Percentiles rank a stretch among this genome's conserved stretches.
Evolutionary conservation across 2,329 filamentous ascomycete species (phyloP).

Genomic region (Fusarium sp.): DNA sequence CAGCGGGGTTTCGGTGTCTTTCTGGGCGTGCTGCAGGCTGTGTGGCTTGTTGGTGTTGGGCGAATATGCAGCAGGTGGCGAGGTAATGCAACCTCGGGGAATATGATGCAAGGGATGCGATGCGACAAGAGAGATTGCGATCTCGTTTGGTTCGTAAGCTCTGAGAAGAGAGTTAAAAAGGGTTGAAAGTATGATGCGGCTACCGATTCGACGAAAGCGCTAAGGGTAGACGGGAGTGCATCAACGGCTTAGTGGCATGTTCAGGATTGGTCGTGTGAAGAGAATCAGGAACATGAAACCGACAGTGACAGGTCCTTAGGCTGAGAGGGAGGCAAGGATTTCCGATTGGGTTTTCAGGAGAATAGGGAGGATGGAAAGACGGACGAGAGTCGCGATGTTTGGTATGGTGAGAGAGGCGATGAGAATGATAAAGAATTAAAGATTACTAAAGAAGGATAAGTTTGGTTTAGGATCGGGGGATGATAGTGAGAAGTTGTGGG

Average conservation of each 20-base stretch:
- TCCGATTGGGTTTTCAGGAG: not conserved
- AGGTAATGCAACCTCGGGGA: slow-evolving; percentile 32
- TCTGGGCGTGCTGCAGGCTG: slow-evolving; percentile 28
- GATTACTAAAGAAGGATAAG: slow-evolving; percentile 1
- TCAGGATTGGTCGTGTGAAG: slow-evolving; percentile 25
- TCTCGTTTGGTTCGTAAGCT: slow-evolving; percentile 1
- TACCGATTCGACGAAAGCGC: slow-evolving; percentile 5
- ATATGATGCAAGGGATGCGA: slow-evolving; percentile 24
- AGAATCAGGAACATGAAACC: slow-evolving; percentile 37
- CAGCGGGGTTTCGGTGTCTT: slow-evolving; percentile 35
- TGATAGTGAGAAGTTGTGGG: not conserved
- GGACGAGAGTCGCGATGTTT: not conserved
- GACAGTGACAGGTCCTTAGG: not conserved
- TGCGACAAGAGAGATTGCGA: slow-evolving; percentile 27
- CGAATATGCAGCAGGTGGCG: slow-evolving; percentile 23
- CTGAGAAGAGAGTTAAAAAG: slow-evolving; percentile 4
- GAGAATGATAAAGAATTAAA: slow-evolving; percentile 1
- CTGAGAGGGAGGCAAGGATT: slow-evolving; percentile 1
- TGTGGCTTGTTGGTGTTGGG: slow-evolving; percentile 30
- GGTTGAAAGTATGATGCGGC: not conserved
- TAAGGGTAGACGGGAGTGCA: slow-evolving; percentile 35
- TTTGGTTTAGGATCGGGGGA: not conserved
- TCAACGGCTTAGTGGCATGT: slow-evolving; percentile 38
- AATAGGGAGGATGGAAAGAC: not conserved
- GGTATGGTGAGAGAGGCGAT: not conserved